Base-by-base conservation (phyloP, 139 green algal species). In the Edaphochlamys debaryana region DNA sequence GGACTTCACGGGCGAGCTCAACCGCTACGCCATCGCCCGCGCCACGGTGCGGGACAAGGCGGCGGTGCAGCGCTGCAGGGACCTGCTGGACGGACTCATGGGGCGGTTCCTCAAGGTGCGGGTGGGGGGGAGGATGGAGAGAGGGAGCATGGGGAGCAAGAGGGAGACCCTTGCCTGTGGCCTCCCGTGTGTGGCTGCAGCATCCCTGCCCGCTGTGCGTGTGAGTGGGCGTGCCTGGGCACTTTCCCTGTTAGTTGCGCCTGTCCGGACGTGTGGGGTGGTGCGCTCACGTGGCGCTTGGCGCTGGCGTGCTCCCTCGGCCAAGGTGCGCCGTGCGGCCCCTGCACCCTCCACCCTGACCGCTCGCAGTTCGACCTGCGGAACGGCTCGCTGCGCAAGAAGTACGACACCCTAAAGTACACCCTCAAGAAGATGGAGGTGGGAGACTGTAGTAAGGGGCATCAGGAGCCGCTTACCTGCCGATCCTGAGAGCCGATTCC, bases 1-100 rank as follows among this genome's bases (percentile, higher is more conserved):
- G 50, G 94, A 98, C 89, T 95, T 98, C 78, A 95, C 92, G 30
- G 94, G 93, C 1, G 94, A 98, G 88, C 92, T 98, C 37, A 94
- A 94, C 84, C 77, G 94, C 22, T 95, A 91, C 62, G 87, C 89
- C 20, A 75, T 97, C 11, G 79, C 79, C 0, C 70, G 70, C 36
- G 94, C 94, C 32, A 98, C 94, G 4, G 40, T 29, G n/a, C 82
- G 93, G 0, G 89, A 96, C 82, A 87, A 67, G 36, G 85, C 79
- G 41, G 92, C 87, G 27, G 95, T 96, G 70, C 69, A 88, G 58
- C 45, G 54, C 8, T 92, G 87, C 77, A 58, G 90, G 0, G 94
- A 96, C 67, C 62, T 95, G 37, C 88, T 94, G 6, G 93, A 97
- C 25, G 79, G 38, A 30, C 70, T 97, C 30, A 92, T 95, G 87